These are phyloP conservation scores for Colletotrichum tropicicola DNA, from an alignment of 2,329 filamentous ascomycete genomes.

Conservation along the genomic window DNA sequence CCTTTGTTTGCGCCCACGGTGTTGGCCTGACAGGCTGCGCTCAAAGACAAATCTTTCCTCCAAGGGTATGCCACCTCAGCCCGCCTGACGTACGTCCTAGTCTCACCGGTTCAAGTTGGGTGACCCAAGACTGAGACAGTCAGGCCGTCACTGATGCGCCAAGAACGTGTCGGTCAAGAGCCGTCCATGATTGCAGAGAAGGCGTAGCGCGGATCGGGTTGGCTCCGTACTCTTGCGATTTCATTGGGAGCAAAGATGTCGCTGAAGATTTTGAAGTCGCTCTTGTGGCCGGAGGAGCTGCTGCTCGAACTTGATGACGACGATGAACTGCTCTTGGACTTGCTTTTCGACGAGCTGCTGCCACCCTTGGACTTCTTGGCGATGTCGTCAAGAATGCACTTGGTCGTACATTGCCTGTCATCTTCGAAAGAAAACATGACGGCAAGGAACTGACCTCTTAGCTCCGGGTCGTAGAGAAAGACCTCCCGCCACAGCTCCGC, in stretches of 20 bases:
- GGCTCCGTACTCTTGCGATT: conserved; percentile 58
- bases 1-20: not conserved
- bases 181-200: conserved; percentile 32
- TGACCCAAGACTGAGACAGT: conserved; percentile 13
- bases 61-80: conserved; percentile 10
- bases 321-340: conserved; percentile 41
- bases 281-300: conserved; percentile 37
- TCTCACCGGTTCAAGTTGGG: conserved; percentile 12
- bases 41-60: conserved; percentile 5
- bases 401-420: conserved; percentile 59
- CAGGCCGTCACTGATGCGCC: not conserved
- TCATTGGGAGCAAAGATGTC: conserved; percentile 60
- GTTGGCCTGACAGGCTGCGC: conserved; percentile 12
- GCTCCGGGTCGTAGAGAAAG: conserved; percentile 68
- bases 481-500: conserved; percentile 74
- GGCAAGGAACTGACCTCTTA: conserved; percentile 68
- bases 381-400: conserved; percentile 63
- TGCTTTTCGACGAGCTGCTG: conserved; percentile 41
- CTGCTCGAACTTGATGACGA: conserved; percentile 38
- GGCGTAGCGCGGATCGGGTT: conserved; percentile 63
- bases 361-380: conserved; percentile 54
- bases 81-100: conserved; percentile 20
- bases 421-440: conserved; percentile 74
- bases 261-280: conserved; percentile 63
- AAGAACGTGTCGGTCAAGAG: conserved; percentile 20